Evolutionary conservation across 352 stramenopile species (phyloP).

Genomic region (Aphanomyces astaci): DNA sequence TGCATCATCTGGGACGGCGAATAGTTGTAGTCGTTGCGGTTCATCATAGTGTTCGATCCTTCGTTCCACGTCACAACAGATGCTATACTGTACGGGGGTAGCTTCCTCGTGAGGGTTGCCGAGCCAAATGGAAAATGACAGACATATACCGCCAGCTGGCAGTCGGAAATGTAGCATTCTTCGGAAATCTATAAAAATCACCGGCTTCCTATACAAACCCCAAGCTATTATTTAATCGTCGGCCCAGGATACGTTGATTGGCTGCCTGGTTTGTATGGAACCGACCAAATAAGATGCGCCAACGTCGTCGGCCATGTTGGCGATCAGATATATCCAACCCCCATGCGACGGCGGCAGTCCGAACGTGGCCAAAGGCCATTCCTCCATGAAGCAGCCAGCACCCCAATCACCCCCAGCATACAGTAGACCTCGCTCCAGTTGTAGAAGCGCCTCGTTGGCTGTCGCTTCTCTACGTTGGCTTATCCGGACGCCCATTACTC

Average conservation of each 20-base stretch:
- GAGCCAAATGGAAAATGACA: constrained; percentile 27
- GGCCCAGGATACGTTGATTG: not conserved
- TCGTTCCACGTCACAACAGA: constrained; percentile 12
- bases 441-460: not conserved
- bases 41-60: constrained; percentile 17
- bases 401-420: too few relatives aligned
- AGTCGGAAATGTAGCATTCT: constrained; percentile 16
- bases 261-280: not conserved
- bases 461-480: not conserved
- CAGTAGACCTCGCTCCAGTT: too few relatives aligned
- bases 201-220: constrained; percentile 3
- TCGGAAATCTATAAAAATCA: not conserved
- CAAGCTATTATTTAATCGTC: too few relatives aligned
- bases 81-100: constrained; percentile 12
- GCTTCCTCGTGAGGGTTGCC: constrained; percentile 20
- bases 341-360: too few relatives aligned
- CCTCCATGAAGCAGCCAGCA: too few relatives aligned
- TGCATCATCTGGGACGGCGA: constrained; percentile 31
- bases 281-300: constrained; percentile 13
- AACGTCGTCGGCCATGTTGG: not conserved
- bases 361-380: too few relatives aligned
- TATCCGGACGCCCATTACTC: not conserved
- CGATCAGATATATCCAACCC: not conserved
- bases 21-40: constrained; percentile 41
- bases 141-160: constrained; percentile 22